A percentile compares a stretch with the other conserved stretches of the same genome.
phyloP scores from a whole-genome alignment of 2,329 filamentous ascomycete genomes.

The Epichloe uncinata region DNA sequence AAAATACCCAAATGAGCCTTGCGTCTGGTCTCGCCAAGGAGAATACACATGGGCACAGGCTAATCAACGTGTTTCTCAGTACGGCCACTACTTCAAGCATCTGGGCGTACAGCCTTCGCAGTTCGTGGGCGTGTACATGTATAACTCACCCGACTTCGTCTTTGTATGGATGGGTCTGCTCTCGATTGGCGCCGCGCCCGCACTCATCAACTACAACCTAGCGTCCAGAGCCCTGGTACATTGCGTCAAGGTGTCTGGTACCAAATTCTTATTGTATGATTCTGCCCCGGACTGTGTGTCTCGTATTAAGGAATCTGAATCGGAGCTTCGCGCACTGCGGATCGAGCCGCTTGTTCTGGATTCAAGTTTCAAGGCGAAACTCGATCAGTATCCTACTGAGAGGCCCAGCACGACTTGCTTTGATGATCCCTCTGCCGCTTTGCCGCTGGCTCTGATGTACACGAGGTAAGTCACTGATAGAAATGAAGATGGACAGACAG shows the following conservation, averaged over 20 bases:
- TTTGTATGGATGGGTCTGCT: slow-evolving; percentile 6
- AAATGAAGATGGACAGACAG: neutral
- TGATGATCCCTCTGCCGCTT: neutral
- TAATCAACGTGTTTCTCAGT: slow-evolving; percentile 4
- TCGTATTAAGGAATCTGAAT: neutral
- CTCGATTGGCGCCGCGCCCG: slow-evolving; percentile 7
- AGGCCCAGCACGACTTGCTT: slow-evolving; percentile 4
- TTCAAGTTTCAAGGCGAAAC: neutral
- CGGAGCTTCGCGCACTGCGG: neutral
- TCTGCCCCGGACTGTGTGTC: slow-evolving; percentile 2
- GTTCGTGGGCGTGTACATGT: slow-evolving; percentile 6
- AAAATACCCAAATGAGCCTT: neutral
- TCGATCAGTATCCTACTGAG: neutral
- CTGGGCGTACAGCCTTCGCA: slow-evolving; percentile 1
- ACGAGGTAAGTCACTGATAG: slow-evolving; percentile 1
- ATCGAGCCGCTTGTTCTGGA: neutral
- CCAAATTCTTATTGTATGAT: slow-evolving; percentile 1
- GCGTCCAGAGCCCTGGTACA: slow-evolving; percentile 2
- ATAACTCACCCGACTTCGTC: slow-evolving; percentile 5
- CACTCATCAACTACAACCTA: slow-evolving; percentile 6
- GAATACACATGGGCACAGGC: slow-evolving; percentile 5
- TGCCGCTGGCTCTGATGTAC: slow-evolving; percentile 2
- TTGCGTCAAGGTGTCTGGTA: slow-evolving; percentile 3
- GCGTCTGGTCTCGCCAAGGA: slow-evolving; percentile 6
- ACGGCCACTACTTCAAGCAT: slow-evolving; percentile 5